phyloP scores from a whole-genome alignment of 2,329 filamentous ascomycete species.

The Coleophoma crateriformis region DNA sequence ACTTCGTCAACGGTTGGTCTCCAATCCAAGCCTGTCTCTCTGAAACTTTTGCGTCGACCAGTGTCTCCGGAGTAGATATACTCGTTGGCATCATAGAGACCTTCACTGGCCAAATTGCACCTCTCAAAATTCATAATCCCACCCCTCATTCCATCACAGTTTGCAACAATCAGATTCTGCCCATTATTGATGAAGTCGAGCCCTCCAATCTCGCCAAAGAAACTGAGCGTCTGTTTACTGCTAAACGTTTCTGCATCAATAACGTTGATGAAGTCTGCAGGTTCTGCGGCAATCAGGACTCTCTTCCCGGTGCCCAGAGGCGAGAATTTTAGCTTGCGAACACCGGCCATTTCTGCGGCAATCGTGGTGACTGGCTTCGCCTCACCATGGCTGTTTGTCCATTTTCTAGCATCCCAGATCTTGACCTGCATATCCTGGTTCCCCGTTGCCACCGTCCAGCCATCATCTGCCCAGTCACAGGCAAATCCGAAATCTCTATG shows the following conservation, averaged over 20 bases:
- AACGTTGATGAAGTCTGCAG: constrained; percentile 67
- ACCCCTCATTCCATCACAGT: constrained; percentile 59
- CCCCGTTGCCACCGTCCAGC: constrained; percentile 69
- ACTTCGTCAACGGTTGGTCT: constrained; percentile 9
- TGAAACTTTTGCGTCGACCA: background rate
- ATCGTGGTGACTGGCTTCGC: constrained; percentile 47
- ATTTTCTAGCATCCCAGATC: constrained; percentile 72
- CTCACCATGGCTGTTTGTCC: constrained; percentile 47
- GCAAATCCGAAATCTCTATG: constrained; percentile 71
- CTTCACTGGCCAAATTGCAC: constrained; percentile 19
- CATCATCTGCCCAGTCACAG: constrained; percentile 75
- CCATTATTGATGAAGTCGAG: constrained; percentile 62
- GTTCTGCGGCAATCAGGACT: constrained; percentile 67
- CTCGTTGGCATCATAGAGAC: constrained; percentile 11
- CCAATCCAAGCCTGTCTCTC: background rate
- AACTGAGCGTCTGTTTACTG: constrained; percentile 63
- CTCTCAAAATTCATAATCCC: constrained; percentile 38
- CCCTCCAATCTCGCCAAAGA: constrained; percentile 73
- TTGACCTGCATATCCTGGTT: constrained; percentile 70
- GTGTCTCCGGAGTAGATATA: constrained; percentile 1
- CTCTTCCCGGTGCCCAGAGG: constrained; percentile 62
- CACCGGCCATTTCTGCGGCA: constrained; percentile 61
- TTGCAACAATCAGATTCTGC: constrained; percentile 61
- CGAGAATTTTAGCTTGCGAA: constrained; percentile 66
- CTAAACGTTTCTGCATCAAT: constrained; percentile 62